Evolutionary conservation across 495 filamentous ascomycete species (phyloP).

Genomic region (Hypoxylon trugodes): DNA sequence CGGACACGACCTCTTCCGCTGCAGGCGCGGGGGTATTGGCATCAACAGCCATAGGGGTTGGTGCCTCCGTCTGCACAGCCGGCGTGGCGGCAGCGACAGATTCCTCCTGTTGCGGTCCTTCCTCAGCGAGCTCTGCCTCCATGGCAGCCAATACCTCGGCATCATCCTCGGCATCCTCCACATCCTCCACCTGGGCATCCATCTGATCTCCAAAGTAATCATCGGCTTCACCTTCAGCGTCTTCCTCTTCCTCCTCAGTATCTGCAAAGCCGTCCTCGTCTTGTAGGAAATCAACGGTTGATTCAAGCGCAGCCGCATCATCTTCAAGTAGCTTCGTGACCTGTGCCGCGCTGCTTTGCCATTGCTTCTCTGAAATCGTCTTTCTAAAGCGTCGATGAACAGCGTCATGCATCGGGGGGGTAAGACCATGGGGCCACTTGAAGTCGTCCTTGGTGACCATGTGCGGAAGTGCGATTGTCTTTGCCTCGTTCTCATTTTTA

Average conservation of each 20-base stretch:
- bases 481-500: constrained; percentile 76
- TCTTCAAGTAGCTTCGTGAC: constrained; percentile 78
- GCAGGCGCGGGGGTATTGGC: constrained; percentile 41
- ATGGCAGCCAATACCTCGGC: constrained; percentile 53
- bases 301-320: constrained; percentile 62
- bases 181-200: constrained; percentile 17
- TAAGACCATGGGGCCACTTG: constrained; percentile 91
- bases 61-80: constrained; percentile 37
- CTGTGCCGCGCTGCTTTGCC: constrained; percentile 85
- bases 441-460: constrained; percentile 69
- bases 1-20: constrained; percentile 48
- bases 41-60: constrained; percentile 50
- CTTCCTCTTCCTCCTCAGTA: constrained; percentile 62
- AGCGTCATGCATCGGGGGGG: constrained; percentile 88
- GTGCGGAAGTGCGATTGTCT: constrained; percentile 66
- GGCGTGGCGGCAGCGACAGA: constrained; percentile 44
- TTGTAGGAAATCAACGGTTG: constrained; percentile 59
- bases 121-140: constrained; percentile 48
- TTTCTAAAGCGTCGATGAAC: constrained; percentile 87
- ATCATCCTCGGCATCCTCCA: constrained; percentile 46
- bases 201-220: constrained; percentile 50
- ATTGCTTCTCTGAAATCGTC: constrained; percentile 80
- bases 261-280: constrained; percentile 58
- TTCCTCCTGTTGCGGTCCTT: constrained; percentile 44
- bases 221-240: constrained; percentile 62